Evolutionary conservation across 2,329 filamentous ascomycete species (phyloP).

Genomic region (Reticulascus tulasneorum): DNA sequence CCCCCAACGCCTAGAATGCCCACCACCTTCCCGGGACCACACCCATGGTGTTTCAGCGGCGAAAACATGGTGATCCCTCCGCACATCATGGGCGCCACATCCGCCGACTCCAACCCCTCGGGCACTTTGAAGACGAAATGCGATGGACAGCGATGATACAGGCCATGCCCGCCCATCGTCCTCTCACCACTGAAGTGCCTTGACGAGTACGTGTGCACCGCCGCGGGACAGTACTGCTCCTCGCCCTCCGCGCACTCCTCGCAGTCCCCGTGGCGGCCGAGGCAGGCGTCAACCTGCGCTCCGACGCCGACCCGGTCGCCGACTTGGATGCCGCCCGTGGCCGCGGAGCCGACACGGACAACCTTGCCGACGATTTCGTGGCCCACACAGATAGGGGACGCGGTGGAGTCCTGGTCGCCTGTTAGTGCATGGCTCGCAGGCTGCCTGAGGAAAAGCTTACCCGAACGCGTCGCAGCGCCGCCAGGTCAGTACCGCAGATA

Average conservation of each 20-base stretch:
- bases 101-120: conserved; percentile 33
- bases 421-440: conserved; percentile 1
- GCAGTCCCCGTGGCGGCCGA: conserved; percentile 27
- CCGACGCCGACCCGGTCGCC: conserved; percentile 58
- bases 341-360: conserved; percentile 37
- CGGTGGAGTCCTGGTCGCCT: conserved; percentile 6
- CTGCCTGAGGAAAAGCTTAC: conserved; percentile 19
- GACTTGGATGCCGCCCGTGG: conserved; percentile 40
- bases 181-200: conserved; percentile 30
- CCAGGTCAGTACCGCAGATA: conserved; percentile 60
- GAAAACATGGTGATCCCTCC: conserved; percentile 65
- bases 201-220: conserved; percentile 42
- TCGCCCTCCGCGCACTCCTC: conserved; percentile 35
- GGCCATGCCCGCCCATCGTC: conserved; percentile 32
- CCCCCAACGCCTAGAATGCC: conserved; percentile 66
- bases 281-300: conserved; percentile 53
- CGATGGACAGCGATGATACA: conserved; percentile 28
- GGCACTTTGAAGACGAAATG: conserved; percentile 49
- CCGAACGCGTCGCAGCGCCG: conserved; percentile 55
- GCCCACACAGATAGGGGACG: conserved; percentile 16
- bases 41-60: conserved; percentile 58
- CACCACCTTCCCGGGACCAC: conserved; percentile 63
- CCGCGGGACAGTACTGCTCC: conserved; percentile 33
- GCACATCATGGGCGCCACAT: conserved; percentile 63
- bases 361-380: conserved; percentile 44